Percentiles rank a stretch among this genome's conserved stretches.
phyloP scores from a whole-genome alignment of 495 filamentous ascomycete species.

The Oidiodendron maius region DNA sequence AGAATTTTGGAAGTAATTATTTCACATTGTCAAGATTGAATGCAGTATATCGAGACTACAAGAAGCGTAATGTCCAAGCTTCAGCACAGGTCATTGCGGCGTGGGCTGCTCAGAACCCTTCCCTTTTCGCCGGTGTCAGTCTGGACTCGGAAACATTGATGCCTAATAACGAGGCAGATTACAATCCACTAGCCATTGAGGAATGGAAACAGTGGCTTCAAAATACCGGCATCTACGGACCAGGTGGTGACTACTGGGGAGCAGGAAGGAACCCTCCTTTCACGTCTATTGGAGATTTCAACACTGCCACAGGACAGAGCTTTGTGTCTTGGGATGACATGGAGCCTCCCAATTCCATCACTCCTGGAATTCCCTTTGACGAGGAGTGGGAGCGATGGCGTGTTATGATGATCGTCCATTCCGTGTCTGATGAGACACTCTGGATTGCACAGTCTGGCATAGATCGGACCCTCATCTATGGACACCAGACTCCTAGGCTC shows the following conservation, averaged over 20 bases:
- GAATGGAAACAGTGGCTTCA: slow-evolving; percentile 18
- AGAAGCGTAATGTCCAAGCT: slow-evolving; percentile 9
- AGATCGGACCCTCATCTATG: slow-evolving; percentile 4
- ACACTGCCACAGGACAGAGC: slow-evolving; percentile 3
- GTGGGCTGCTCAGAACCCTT: background rate
- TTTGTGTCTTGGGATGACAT: slow-evolving; percentile 9
- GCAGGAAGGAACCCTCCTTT: slow-evolving; percentile 5
- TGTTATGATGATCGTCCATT: slow-evolving; percentile 1
- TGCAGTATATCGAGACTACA: slow-evolving; percentile 4
- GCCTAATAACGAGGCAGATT: background rate
- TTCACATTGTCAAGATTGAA: too few relatives aligned
- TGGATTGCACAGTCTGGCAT: slow-evolving; percentile 6
- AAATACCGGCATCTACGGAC: slow-evolving; percentile 9
- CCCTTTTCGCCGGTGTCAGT: slow-evolving; percentile 6
- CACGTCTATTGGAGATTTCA: slow-evolving; percentile 6
- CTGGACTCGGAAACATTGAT: slow-evolving; percentile 8
- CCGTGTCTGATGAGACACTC: slow-evolving; percentile 4
- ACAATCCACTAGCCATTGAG: slow-evolving; percentile 4
- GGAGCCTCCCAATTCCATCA: slow-evolving; percentile 2
- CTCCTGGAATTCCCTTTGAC: slow-evolving; percentile 2
- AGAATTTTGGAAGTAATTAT: too few relatives aligned
- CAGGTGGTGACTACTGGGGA: slow-evolving; percentile 1
- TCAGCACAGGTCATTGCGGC: slow-evolving; percentile 3
- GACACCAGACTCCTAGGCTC: slow-evolving; percentile 4
- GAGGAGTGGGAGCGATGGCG: slow-evolving; percentile 9